A percentile compares a stretch with the other conserved stretches of the same genome.
Evolutionary conservation across 768 basidiomycete genomes (phyloP).

Genomic region (Leccinum longicurvipes): DNA sequence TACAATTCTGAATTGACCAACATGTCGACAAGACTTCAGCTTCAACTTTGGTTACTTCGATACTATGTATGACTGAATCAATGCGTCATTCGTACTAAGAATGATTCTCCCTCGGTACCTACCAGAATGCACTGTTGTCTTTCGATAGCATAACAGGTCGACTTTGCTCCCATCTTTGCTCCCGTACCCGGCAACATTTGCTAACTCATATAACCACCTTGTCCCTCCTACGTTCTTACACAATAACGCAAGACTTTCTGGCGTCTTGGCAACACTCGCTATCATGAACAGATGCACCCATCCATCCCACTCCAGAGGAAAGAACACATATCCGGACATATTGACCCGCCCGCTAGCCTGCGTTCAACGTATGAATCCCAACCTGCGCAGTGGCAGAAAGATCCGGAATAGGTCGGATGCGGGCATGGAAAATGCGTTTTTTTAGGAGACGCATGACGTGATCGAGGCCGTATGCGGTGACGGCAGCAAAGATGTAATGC

Average conservation of each 20-base stretch:
- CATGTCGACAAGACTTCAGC: neutral
- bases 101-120: neutral
- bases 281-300: slow-evolving; percentile 52
- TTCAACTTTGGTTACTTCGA: neutral
- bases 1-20: neutral
- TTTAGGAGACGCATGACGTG: slow-evolving; percentile 43
- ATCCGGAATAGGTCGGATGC: slow-evolving; percentile 42
- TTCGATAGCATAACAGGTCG: slow-evolving; percentile 33
- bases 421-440: slow-evolving; percentile 43
- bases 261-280: slow-evolving; percentile 39
- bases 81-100: neutral
- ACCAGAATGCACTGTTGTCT: no score
- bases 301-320: slow-evolving; percentile 36
- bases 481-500: slow-evolving; percentile 41
- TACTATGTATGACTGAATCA: neutral
- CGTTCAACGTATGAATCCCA: slow-evolving; percentile 41
- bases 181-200: slow-evolving; percentile 35
- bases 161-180: slow-evolving; percentile 23
- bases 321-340: slow-evolving; percentile 54
- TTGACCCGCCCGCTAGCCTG: slow-evolving; percentile 59
- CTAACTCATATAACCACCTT: slow-evolving; percentile 38
- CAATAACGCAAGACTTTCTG: slow-evolving; percentile 46
- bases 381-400: slow-evolving; percentile 47
- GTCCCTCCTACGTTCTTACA: slow-evolving; percentile 53
- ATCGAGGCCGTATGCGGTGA: slow-evolving; percentile 43